phyloP scores from a whole-genome alignment of 441 rosid species.

The Euphorbia schlechtendalii region DNA sequence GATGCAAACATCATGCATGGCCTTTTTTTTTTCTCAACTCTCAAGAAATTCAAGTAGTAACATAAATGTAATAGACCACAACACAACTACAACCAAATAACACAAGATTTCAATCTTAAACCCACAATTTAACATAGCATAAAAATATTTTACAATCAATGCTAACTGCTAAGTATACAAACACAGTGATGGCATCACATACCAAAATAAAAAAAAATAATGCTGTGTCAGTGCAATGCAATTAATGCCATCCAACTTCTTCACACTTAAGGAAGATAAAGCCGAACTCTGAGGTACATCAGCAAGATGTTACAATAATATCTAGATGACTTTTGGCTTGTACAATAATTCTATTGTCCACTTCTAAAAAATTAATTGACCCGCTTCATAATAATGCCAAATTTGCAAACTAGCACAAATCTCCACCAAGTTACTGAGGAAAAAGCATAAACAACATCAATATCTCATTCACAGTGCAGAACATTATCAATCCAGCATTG shows the following conservation, averaged over 20 bases:
- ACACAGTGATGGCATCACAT: background rate
- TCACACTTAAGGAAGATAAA: background rate
- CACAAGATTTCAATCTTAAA: background rate
- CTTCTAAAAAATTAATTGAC: too few relatives aligned
- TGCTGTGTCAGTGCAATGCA: background rate
- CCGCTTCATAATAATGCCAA: background rate
- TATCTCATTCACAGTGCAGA: background rate
- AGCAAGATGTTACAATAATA: background rate
- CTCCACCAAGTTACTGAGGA: background rate
- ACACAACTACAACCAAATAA: background rate
- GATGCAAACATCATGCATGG: conserved; percentile 1
- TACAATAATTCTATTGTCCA: too few relatives aligned
- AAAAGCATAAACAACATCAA: background rate
- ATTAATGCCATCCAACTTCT: background rate
- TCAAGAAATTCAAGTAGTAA: conserved; percentile 7
- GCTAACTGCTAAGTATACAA: background rate
- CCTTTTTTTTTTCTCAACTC: too few relatives aligned
- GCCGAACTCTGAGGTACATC: background rate
- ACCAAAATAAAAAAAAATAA: background rate
- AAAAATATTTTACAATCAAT: background rate
- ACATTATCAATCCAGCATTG: background rate
- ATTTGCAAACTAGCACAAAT: background rate
- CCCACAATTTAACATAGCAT: background rate
- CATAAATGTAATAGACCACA: background rate
- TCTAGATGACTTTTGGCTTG: background rate